Conservation (phyloP, 139 green algal species). For the Volvox africanus region DNA sequence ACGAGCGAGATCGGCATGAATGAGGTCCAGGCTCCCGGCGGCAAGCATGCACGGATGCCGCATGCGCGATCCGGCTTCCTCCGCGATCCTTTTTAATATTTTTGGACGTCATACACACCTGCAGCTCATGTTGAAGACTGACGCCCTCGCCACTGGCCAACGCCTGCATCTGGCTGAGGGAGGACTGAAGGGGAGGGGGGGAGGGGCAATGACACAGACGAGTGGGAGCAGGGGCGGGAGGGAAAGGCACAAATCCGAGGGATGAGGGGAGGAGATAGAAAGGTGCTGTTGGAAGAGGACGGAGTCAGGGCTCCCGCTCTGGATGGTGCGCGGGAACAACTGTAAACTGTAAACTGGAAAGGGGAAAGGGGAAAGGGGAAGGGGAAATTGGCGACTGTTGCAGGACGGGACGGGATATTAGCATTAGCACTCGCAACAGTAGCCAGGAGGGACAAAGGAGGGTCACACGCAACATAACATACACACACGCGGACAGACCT, state of each 20-base stretch:
- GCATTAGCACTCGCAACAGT: neutral
- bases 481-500: constrained; percentile 2
- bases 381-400: neutral
- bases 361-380: neutral
- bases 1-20: too few species aligned
- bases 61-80: too few species aligned
- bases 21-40: too few species aligned
- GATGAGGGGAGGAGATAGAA: too few species aligned
- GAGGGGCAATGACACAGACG: too few species aligned
- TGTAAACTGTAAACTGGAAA: too few species aligned
- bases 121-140: constrained; percentile 59
- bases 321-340: too few species aligned
- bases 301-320: too few species aligned
- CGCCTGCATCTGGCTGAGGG: constrained; percentile 58
- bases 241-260: neutral
- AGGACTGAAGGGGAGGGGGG: constrained; percentile 39
- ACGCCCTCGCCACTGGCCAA: constrained; percentile 55
- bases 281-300: too few species aligned
- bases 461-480: neutral
- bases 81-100: neutral
- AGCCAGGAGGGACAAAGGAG: too few species aligned
- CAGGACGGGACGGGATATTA: too few species aligned
- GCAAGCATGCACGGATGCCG: too few species aligned
- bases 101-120: neutral
- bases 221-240: neutral